Conservation (phyloP, 2,329 filamentous ascomycete species). For the Penicillium crustosum region DNA sequence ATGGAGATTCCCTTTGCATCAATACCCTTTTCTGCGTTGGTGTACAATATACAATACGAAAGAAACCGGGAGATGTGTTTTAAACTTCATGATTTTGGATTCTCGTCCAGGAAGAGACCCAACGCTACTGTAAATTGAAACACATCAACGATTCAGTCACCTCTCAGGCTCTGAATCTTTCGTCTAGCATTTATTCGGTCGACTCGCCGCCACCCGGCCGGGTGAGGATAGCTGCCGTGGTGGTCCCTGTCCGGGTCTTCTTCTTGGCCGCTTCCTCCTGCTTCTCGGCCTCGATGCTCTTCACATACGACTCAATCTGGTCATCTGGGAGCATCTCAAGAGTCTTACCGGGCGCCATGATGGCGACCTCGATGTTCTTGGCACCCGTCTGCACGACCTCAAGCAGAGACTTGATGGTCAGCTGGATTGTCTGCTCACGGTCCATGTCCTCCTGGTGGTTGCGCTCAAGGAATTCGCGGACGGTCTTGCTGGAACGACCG, state of each 20-base stretch:
- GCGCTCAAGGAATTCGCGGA: slow-evolving; percentile 95
- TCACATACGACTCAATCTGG: slow-evolving; percentile 95
- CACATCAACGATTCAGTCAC: slow-evolving; percentile 21
- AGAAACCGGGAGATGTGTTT: slow-evolving; percentile 1
- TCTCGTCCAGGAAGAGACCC: slow-evolving; percentile 24
- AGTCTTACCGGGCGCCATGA: slow-evolving; percentile 89
- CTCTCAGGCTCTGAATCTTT: slow-evolving; percentile 23
- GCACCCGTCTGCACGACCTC: slow-evolving; percentile 98
- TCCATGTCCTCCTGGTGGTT: slow-evolving; percentile 99
- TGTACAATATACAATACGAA: slow-evolving; percentile 23
- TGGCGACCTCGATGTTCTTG: slow-evolving; percentile 99
- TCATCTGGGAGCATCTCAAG: slow-evolving; percentile 94
- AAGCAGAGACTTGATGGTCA: slow-evolving; percentile 96
- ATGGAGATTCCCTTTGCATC: slow-evolving; percentile 12
- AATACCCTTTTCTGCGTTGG: slow-evolving; percentile 19
- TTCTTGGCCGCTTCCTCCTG: slow-evolving; percentile 97
- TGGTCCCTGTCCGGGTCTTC: slow-evolving; percentile 63
- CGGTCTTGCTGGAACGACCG: slow-evolving; percentile 96
- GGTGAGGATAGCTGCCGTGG: slow-evolving; percentile 69
- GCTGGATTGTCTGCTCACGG: slow-evolving; percentile 88
- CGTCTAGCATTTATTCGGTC: slow-evolving; percentile 17
- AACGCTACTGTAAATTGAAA: slow-evolving; percentile 28
- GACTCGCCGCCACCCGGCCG: slow-evolving; percentile 50
- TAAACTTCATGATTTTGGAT: slow-evolving; percentile 25
- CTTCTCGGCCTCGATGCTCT: slow-evolving; percentile 99